phyloP scores from a whole-genome alignment of 306 rosid genomes.

The Betula pendula region DNA sequence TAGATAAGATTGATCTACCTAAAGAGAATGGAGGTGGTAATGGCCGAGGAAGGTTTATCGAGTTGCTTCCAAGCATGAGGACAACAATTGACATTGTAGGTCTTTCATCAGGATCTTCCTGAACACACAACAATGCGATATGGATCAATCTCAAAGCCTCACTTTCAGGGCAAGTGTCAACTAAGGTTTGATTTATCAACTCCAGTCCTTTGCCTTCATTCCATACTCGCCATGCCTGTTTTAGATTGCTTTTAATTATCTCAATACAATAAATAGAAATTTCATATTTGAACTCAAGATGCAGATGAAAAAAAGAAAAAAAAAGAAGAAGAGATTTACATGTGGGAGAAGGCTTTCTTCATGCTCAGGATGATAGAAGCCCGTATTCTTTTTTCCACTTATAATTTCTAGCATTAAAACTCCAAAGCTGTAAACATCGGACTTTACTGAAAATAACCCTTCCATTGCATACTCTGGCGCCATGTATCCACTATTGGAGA shows the following conservation, averaged over 20 bases:
- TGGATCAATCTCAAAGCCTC: conserved; percentile 33
- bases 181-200: background rate
- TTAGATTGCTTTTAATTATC: background rate
- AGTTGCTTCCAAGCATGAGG: conserved; percentile 23
- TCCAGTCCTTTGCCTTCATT: conserved; percentile 23
- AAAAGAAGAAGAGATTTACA: conserved; percentile 4
- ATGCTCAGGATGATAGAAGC: background rate
- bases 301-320: background rate
- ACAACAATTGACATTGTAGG: conserved; percentile 21
- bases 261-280: background rate
- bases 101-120: conserved; percentile 14
- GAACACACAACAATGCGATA: conserved; percentile 28
- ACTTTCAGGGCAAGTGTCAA: background rate
- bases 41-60: conserved; percentile 17
- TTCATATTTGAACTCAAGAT: background rate
- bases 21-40: conserved; percentile 17
- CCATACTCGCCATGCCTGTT: conserved; percentile 27
- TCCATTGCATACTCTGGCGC: conserved; percentile 33
- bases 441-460: conserved; percentile 26
- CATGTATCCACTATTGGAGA: conserved; percentile 31
- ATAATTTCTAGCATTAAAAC: conserved; percentile 25
- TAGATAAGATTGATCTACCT: background rate
- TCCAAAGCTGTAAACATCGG: conserved; percentile 39
- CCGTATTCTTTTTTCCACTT: conserved; percentile 10
- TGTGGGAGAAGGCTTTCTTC: conserved; percentile 8